These are phyloP conservation scores for Calonectria leucothoes DNA, from an alignment of 2,329 filamentous ascomycete species.

Conservation along the genomic window DNA sequence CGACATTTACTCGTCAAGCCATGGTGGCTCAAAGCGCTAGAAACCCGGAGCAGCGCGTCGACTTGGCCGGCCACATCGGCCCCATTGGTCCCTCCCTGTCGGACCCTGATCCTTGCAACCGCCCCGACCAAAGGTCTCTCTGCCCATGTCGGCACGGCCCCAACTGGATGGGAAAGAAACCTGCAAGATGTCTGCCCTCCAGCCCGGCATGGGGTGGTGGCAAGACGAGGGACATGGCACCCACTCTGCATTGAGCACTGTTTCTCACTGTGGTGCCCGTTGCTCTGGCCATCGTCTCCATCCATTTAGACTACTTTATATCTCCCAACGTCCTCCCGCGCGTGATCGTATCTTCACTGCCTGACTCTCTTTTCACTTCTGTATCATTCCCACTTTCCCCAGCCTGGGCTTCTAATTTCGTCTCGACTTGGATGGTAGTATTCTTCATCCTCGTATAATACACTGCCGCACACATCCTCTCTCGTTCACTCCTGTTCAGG, in stretches of 20 bases:
- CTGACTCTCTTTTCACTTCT: slow-evolving; percentile 28
- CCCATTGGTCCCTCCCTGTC: slow-evolving; percentile 37
- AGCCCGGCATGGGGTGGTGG: slow-evolving; percentile 33
- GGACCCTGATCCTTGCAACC: slow-evolving; percentile 36
- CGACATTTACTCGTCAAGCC: slow-evolving; percentile 26
- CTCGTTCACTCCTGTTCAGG: slow-evolving; percentile 3
- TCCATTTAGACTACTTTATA: slow-evolving; percentile 44
- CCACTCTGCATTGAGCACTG: slow-evolving; percentile 35
- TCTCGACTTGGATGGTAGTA: slow-evolving; percentile 25
- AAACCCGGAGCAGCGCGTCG: slow-evolving; percentile 32
- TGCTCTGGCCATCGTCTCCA: slow-evolving; percentile 30
- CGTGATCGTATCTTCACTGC: slow-evolving; percentile 23
- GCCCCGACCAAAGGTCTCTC: slow-evolving; percentile 31
- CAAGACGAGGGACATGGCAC: slow-evolving; percentile 27
- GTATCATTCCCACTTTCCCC: slow-evolving; percentile 23
- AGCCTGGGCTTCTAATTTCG: slow-evolving; percentile 23
- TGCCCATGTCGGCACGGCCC: slow-evolving; percentile 28
- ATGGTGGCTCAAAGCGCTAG: slow-evolving; percentile 30
- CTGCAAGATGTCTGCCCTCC: slow-evolving; percentile 36
- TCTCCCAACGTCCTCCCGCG: slow-evolving; percentile 39
- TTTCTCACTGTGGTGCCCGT: slow-evolving; percentile 20
- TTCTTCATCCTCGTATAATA: slow-evolving; percentile 26
- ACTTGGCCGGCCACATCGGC: slow-evolving; percentile 28
- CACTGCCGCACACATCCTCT: background rate
- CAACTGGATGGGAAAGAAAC: slow-evolving; percentile 39